Evolutionary conservation across 169 alveolate genomes (phyloP), one percentile per base, ranked within the genome.

Genomic region (Eimeria necatrix): DNA sequence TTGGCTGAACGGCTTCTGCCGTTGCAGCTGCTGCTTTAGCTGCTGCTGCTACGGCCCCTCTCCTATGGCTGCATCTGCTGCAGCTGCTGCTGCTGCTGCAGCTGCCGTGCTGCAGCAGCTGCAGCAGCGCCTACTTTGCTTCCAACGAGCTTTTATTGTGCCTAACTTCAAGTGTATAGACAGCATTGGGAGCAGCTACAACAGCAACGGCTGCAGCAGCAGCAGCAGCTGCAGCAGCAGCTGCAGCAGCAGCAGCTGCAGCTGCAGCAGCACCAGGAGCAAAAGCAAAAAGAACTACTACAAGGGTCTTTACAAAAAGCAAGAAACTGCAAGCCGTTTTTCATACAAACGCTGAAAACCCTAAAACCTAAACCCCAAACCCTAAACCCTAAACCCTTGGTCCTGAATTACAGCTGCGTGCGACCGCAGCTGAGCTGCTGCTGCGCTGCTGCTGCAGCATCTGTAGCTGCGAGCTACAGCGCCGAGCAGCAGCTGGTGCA

Each of bases 151-250:
- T n/a, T n/a, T n/a, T n/a, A n/a, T n/a, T n/a, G n/a, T n/a, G n/a
- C n/a, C n/a, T n/a, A n/a, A n/a, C n/a, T 5, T 71, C 7, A n/a
- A 71, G 10, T 71, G 83, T 48, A 32, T 24, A 5, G 64, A 14
- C 64, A 9, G 64, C 64, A 8, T 8, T 9, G 64, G 64, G 20
- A 56, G 64, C 64, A 56, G 64, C 51, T 6, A 9, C 51, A 71
- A n/a, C n/a, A 71, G 51, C 83, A 4, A 4, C 16, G 4, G 83
- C 83, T 5, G 83, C 83, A 71, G 51, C 83, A 71, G 83, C 51
- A 71, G 83, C 51, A 71, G 24, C 53, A 71, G 83, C 83, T n/a
- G 73, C 73, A 61, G 24, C n/a, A 61, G 73, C 73, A 61, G 73
- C 73, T 18, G 24, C 73, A 61, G 20, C 73, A 61, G 73, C 73